phyloP scores from a whole-genome alignment of 768 basidiomycete species.

The Kwoniella sp. region DNA sequence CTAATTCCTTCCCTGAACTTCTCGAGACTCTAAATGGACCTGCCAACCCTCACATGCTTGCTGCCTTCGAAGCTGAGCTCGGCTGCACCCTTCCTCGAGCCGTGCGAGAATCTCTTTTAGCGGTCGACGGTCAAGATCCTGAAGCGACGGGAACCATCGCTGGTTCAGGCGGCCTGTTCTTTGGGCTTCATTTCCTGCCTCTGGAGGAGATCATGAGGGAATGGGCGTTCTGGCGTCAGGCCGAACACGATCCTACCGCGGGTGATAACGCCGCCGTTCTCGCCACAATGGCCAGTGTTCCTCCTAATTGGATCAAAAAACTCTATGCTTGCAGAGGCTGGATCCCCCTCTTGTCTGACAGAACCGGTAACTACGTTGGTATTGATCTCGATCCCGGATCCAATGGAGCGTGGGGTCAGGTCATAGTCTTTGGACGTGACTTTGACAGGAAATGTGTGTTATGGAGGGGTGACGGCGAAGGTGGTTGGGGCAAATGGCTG shows the following conservation, averaged over 20 bases:
- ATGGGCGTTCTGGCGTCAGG: constrained; percentile 94
- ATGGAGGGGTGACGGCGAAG: constrained; percentile 84
- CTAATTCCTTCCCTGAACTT: constrained; percentile 85
- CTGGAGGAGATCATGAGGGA: constrained; percentile 92
- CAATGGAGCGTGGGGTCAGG: constrained; percentile 76
- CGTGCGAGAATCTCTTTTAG: constrained; percentile 86
- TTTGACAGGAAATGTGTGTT: constrained; percentile 97
- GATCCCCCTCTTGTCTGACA: constrained; percentile 93
- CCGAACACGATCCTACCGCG: constrained; percentile 82
- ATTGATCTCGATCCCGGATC: constrained; percentile 79
- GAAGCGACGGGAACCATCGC: constrained; percentile 43
- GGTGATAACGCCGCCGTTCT: constrained; percentile 75
- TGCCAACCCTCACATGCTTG: constrained; percentile 75
- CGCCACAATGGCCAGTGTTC: constrained; percentile 82
- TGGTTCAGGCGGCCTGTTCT: constrained; percentile 88
- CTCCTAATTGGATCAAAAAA: constrained; percentile 80
- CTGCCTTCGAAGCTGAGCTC: constrained; percentile 78
- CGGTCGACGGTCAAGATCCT: constrained; percentile 90
- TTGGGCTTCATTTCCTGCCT: constrained; percentile 88
- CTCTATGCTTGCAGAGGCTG: constrained; percentile 94
- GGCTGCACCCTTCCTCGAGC: constrained; percentile 73
- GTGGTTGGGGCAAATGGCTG: constrained; percentile 94
- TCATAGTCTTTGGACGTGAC: constrained; percentile 97
- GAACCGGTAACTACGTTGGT: constrained; percentile 93
- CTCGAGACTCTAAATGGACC: constrained; percentile 94